phyloP scores from a whole-genome alignment of 345 rosid species.

The Populus davidiana region DNA sequence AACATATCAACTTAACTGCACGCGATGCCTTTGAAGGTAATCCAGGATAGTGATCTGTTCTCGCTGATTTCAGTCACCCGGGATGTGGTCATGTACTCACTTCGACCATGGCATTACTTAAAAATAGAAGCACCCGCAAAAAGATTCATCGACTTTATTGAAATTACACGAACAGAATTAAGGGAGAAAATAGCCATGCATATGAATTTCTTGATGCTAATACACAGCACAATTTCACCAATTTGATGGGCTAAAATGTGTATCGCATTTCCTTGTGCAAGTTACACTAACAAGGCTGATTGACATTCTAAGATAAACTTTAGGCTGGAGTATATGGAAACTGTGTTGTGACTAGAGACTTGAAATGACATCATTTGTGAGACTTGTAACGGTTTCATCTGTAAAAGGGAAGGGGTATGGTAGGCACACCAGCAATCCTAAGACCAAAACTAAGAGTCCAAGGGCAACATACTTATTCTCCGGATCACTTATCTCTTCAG shows the following conservation, averaged over 20 bases:
- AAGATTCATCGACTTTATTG: not conserved
- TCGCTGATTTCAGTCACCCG: not conserved
- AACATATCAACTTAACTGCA: not conserved
- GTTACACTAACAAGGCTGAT: not conserved
- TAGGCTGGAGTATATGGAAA: not conserved
- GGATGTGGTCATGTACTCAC: not conserved
- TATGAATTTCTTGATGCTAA: not conserved
- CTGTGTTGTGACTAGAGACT: constrained; percentile 34
- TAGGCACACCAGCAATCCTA: constrained; percentile 75
- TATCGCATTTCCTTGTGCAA: not conserved
- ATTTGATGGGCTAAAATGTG: not conserved
- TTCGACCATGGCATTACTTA: not conserved
- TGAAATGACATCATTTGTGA: constrained; percentile 38
- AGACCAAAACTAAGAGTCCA: constrained; percentile 64
- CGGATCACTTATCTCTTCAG: constrained; percentile 73
- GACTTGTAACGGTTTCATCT: constrained; percentile 38
- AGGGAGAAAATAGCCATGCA: not conserved
- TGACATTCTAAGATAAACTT: not conserved
- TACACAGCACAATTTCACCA: not conserved
- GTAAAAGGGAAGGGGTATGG: constrained; percentile 84
- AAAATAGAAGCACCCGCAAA: not conserved
- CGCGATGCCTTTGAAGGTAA: not conserved
- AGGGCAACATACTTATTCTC: constrained; percentile 54
- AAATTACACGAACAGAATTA: not conserved
- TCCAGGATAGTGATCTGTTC: not conserved